These are phyloP conservation scores for Sarocladiaceae sp. DNA, from an alignment of 2,329 filamentous ascomycete species.

Conservation along the genomic window DNA sequence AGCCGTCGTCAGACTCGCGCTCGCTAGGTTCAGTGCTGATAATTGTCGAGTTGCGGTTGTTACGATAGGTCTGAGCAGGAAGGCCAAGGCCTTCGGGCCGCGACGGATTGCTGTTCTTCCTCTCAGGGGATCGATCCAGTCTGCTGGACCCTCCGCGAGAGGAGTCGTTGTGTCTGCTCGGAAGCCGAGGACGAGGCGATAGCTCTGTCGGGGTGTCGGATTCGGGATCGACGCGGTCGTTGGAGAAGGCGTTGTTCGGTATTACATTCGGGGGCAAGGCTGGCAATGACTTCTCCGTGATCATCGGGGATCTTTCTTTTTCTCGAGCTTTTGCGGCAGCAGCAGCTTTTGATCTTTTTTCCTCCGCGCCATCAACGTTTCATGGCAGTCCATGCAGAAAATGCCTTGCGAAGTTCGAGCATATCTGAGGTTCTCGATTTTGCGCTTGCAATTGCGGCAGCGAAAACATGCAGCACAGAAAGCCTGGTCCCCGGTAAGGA, in stretches of 20 bases:
- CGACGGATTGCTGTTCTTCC: slow-evolving; percentile 31
- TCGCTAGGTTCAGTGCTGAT: slow-evolving; percentile 45
- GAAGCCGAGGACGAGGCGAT: slow-evolving; percentile 54
- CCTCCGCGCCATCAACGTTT: slow-evolving; percentile 89
- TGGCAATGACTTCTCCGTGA: slow-evolving; percentile 87
- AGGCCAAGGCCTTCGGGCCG: slow-evolving; percentile 61
- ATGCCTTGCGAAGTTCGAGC: slow-evolving; percentile 97
- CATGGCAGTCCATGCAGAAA: slow-evolving; percentile 98
- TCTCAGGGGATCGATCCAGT: slow-evolving; percentile 52
- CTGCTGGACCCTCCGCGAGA: slow-evolving; percentile 52
- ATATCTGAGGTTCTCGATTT: slow-evolving; percentile 98
- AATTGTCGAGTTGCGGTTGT: slow-evolving; percentile 69
- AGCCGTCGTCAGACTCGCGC: slow-evolving; percentile 60
- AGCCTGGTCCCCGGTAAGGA: slow-evolving; percentile 94
- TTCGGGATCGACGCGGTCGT: slow-evolving; percentile 54
- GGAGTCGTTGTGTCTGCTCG: slow-evolving; percentile 48
- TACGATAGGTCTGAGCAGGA: slow-evolving; percentile 72
- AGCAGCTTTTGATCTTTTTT: slow-evolving; percentile 73
- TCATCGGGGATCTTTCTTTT: slow-evolving; percentile 60
- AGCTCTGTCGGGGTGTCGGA: slow-evolving; percentile 66
- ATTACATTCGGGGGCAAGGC: slow-evolving; percentile 78
- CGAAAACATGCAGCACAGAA: slow-evolving; percentile 97
- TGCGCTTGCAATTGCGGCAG: slow-evolving; percentile 96
- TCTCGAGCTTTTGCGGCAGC: slow-evolving; percentile 55
- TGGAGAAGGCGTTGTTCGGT: slow-evolving; percentile 57